Conservation (phyloP, 1,139 yeast genomes). For the Groenewaldozyma sp. region DNA sequence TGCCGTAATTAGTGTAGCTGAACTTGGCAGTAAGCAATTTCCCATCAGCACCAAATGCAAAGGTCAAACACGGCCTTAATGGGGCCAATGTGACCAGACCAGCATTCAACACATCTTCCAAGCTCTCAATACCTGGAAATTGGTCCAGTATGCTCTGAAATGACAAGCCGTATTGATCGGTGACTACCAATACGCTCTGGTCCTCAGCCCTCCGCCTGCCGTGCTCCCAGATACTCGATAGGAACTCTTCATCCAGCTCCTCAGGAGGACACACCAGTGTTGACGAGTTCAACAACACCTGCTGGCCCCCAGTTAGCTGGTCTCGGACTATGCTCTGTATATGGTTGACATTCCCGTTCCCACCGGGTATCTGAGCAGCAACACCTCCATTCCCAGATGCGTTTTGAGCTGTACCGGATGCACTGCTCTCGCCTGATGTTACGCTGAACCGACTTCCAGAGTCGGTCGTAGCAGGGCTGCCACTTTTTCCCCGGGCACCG, state of each 20-base stretch:
- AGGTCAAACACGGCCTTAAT: slow-evolving; percentile 22
- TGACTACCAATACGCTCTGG: slow-evolving; percentile 23
- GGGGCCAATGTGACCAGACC: slow-evolving; percentile 26
- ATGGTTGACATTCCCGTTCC: slow-evolving; percentile 1
- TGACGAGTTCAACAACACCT: slow-evolving; percentile 21
- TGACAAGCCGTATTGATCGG: slow-evolving; percentile 11
- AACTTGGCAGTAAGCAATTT: slow-evolving; percentile 22
- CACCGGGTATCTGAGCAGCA: too few relatives aligned
- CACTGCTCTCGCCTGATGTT: too few relatives aligned
- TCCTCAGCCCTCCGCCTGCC: slow-evolving; percentile 30
- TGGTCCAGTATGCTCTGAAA: too few relatives aligned
- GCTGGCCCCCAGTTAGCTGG: slow-evolving; percentile 5
- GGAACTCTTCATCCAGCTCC: slow-evolving; percentile 21
- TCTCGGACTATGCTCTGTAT: neutral
- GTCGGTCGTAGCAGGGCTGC: too few relatives aligned
- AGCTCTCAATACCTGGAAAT: slow-evolving; percentile 19
- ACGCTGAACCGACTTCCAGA: too few relatives aligned
- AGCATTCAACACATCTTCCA: slow-evolving; percentile 21
- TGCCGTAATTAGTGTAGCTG: slow-evolving; percentile 9
- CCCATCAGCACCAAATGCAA: slow-evolving; percentile 24
- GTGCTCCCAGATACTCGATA: slow-evolving; percentile 29
- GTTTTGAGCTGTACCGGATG: too few relatives aligned
- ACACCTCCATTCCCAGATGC: too few relatives aligned
- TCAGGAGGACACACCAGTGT: slow-evolving; percentile 18
- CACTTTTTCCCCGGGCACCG: too few relatives aligned